phyloP scores from a whole-genome alignment of 108 stramenopile genomes.

The Thalassiosira profunda region DNA sequence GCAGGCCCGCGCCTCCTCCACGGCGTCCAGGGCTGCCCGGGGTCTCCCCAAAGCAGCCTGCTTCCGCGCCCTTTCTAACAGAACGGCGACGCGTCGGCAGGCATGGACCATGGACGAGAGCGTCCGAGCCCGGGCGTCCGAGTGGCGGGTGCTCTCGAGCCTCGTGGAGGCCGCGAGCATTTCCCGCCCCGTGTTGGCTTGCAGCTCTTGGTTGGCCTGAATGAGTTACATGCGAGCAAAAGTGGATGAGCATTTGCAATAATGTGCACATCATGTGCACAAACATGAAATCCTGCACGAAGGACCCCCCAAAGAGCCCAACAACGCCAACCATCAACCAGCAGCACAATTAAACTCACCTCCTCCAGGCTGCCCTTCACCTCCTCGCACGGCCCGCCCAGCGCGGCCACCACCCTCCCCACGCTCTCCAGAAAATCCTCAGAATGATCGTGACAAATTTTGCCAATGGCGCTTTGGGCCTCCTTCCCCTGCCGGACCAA shows the following conservation, averaged over 20 bases:
- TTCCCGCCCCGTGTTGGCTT: slow-evolving; percentile 71
- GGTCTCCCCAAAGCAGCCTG: slow-evolving; percentile 85
- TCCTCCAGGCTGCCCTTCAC: slow-evolving; percentile 64
- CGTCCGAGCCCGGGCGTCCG: slow-evolving; percentile 69
- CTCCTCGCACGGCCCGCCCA: slow-evolving; percentile 80
- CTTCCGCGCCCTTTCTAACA: slow-evolving; percentile 76
- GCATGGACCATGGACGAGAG: slow-evolving; percentile 79
- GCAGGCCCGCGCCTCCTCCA: slow-evolving; percentile 84
- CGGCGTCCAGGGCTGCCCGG: slow-evolving; percentile 82
- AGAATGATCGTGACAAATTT: slow-evolving; percentile 91
- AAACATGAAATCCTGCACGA: too few species aligned
- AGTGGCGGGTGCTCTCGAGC: slow-evolving; percentile 66
- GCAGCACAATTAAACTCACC: slow-evolving; percentile 24
- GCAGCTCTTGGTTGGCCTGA: slow-evolving; percentile 71
- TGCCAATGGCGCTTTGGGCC: slow-evolving; percentile 64
- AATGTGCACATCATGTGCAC: too few species aligned
- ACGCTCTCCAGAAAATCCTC: slow-evolving; percentile 87
- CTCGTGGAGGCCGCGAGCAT: slow-evolving; percentile 66
- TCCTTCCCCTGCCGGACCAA: slow-evolving; percentile 81
- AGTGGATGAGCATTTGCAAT: not conserved
- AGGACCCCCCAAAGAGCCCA: too few species aligned
- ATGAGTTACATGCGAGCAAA: not conserved
- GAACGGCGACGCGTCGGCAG: slow-evolving; percentile 77
- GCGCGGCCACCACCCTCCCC: slow-evolving; percentile 77
- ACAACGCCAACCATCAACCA: too few species aligned